Percentiles rank a stretch among this genome's conserved stretches.
Evolutionary conservation across 202 grass and related monocot species (phyloP).

Genomic region (Setaria italica): DNA sequence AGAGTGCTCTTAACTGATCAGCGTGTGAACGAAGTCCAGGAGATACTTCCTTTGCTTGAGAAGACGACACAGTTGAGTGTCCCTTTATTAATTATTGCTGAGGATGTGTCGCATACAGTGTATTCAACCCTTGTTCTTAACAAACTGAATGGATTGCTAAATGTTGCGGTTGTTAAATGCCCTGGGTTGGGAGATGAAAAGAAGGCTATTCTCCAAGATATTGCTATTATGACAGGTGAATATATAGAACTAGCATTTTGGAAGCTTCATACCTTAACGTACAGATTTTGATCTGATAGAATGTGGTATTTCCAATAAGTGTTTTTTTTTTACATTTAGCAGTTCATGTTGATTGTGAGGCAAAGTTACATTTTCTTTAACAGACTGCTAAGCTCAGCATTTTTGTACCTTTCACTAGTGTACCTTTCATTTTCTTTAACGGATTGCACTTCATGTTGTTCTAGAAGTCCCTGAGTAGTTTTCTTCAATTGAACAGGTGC

Average conservation of each 20-base stretch:
- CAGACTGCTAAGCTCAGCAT: neutral
- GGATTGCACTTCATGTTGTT: neutral
- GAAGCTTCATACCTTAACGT: slow-evolving; percentile 2
- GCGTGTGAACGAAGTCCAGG: slow-evolving; percentile 67
- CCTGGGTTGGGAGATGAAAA: slow-evolving; percentile 89
- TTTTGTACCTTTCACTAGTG: slow-evolving; percentile 25
- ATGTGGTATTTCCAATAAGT: neutral
- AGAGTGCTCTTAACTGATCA: slow-evolving; percentile 96
- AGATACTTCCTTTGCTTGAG: slow-evolving; percentile 89
- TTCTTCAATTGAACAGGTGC: slow-evolving; percentile 65
- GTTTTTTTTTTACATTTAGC: slow-evolving; percentile 8
- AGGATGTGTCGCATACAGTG: slow-evolving; percentile 79
- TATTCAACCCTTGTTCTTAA: slow-evolving; percentile 83
- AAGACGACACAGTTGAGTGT: slow-evolving; percentile 86
- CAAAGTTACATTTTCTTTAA: neutral
- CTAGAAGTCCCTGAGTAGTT: slow-evolving; percentile 24
- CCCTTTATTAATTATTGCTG: slow-evolving; percentile 90
- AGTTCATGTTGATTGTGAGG: neutral
- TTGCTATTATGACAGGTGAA: slow-evolving; percentile 96
- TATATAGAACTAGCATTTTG: slow-evolving; percentile 9
- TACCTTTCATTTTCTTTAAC: no score
- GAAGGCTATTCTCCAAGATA: slow-evolving; percentile 95
- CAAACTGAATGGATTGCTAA: slow-evolving; percentile 84
- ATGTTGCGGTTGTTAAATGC: slow-evolving; percentile 86
- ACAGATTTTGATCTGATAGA: neutral